Base-by-base conservation (phyloP, 805 yeast species). In the Yamadazyma olivae region DNA sequence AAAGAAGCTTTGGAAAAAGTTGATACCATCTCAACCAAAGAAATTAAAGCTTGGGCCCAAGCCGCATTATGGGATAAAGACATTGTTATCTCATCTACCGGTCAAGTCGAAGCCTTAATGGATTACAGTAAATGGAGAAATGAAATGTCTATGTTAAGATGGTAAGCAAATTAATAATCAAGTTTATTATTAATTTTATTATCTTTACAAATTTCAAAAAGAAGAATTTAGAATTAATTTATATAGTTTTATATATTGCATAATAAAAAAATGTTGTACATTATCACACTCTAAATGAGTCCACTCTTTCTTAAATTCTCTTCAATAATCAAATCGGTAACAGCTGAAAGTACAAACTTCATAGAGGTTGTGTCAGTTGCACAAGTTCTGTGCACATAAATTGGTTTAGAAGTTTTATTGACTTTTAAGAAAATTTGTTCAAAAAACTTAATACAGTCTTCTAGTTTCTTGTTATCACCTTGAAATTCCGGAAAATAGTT, bases 291-390 rank as follows among this genome's bases (percentile, higher is more conserved):
- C 44, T 49, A 84, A 47, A 84, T 71, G 31, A 88, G 64, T 4
- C 96, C 96, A 53, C 88, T 81, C 51, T 74, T 77, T 58, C 81
- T 78, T 56, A 91, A 61, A 54, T 85, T 90, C 50, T 84, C 84
- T 54, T 85, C 91, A 20, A 91, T 76, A 31, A 93, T 77, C 77
- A 88, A 72, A 62, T 93, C 98, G 1, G 97, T 88, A 6, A 89
- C 96, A 0, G 98, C 96, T 3, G 85, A 77, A 38, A 93, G 70
- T 13, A 93, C 96, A 53, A 90, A 91, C 52, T 77, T 75, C 96
- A 93, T 93, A 19, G 89, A 77, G 37, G 77, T 70, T 0, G 95
- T 77, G 57, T 93, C 98, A 0, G 99, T 93, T 0, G 99, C 99
- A 63, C 97, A 89, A 1, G 99, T 93, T 46, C 89, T 68, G 62